Evolutionary conservation across 106 monocot species (phyloP).

Genomic region (Dendrobium officinale): DNA sequence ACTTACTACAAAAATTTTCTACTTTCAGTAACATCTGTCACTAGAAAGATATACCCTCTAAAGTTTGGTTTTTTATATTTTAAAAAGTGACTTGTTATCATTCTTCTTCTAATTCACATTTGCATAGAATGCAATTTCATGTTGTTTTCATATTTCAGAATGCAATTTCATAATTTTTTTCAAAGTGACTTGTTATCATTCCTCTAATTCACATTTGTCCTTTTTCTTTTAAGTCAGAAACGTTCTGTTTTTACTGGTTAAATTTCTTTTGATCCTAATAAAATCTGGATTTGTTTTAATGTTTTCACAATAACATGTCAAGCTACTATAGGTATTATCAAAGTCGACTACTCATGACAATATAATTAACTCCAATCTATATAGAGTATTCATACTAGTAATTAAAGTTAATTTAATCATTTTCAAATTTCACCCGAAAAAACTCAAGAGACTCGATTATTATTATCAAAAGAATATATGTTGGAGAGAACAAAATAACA

Average conservation of each 20-base stretch:
- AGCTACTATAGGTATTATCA: not conserved
- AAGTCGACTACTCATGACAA: not conserved
- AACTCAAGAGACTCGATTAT: not conserved
- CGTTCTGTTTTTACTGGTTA: not conserved
- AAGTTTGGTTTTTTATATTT: not conserved
- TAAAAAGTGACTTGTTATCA: not conserved
- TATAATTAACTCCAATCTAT: not conserved
- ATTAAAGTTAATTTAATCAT: not conserved
- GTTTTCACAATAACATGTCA: not conserved
- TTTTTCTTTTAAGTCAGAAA: not conserved
- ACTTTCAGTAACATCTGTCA: not conserved
- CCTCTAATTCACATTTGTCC: not conserved
- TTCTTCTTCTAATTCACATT: not conserved
- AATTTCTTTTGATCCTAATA: not conserved
- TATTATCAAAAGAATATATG: not conserved
- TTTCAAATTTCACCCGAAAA: not conserved
- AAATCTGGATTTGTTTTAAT: not conserved
- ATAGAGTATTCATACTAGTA: not conserved
- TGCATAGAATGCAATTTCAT: not conserved
- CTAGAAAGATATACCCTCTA: not conserved
- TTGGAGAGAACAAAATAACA: not conserved
- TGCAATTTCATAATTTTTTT: too few species aligned
- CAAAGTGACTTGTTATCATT: not conserved
- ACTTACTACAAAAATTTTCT: not conserved
- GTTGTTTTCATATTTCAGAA: not conserved